phyloP scores from a whole-genome alignment of 768 basidiomycete genomes.

The Paxillus rubicundulus region DNA sequence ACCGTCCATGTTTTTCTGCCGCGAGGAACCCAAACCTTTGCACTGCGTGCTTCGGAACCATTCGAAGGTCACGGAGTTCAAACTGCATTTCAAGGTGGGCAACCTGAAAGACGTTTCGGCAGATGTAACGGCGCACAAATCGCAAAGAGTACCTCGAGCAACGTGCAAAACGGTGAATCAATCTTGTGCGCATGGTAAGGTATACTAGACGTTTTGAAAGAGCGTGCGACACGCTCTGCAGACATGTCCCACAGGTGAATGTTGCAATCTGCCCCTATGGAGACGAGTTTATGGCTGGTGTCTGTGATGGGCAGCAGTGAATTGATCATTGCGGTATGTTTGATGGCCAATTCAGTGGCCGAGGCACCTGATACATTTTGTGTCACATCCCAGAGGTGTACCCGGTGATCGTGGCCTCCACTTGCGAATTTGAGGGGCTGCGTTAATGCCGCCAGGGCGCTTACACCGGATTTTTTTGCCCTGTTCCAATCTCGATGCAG shows the following conservation, averaged over 20 bases:
- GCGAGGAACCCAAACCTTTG: constrained; percentile 45
- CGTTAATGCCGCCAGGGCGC: constrained; percentile 41
- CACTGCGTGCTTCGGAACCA: constrained; percentile 34
- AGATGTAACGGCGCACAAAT: background rate
- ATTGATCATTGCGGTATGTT: constrained; percentile 43
- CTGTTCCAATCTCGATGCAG: constrained; percentile 31
- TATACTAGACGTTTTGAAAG: constrained; percentile 41
- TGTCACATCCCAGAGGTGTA: constrained; percentile 47
- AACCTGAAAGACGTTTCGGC: constrained; percentile 31
- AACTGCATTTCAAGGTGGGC: constrained; percentile 51
- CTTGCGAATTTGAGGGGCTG: constrained; percentile 44
- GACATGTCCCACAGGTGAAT: constrained; percentile 46
- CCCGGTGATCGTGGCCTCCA: constrained; percentile 47
- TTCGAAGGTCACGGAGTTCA: constrained; percentile 48
- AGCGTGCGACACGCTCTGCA: constrained; percentile 41
- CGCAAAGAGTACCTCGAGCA: constrained; percentile 41
- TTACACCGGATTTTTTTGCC: constrained; percentile 41
- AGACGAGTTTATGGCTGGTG: constrained; percentile 45
- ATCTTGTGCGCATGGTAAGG: constrained; percentile 43
- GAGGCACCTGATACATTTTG: constrained; percentile 33
- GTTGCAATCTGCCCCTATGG: constrained; percentile 48
- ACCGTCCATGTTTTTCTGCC: constrained; percentile 40
- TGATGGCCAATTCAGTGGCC: constrained; percentile 35
- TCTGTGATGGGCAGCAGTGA: constrained; percentile 43
- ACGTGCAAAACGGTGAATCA: constrained; percentile 37